Base-by-base conservation (phyloP, 495 filamentous ascomycete species). In the Aspergillus kassunensis region DNA sequence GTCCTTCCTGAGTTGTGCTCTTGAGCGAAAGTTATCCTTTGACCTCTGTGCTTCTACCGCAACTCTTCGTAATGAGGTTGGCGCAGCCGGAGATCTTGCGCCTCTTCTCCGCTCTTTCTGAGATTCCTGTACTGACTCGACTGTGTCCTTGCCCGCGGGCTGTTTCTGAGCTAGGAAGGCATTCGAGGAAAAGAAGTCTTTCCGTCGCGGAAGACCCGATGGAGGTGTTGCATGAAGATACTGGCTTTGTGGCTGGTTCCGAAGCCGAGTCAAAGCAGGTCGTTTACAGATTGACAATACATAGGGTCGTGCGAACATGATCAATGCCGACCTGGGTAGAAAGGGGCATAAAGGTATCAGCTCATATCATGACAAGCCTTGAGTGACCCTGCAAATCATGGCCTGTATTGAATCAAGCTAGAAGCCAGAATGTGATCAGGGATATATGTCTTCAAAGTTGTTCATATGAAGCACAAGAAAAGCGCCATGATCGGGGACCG, bases 1-100 rank as follows among this genome's bases (percentile, higher is more conserved):
- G 45, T 70, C 65, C 59, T 76, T 72, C 40, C 55, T 58, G 13
- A 74, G 63, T 47, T 69, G 64, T 35, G 65, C 59, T 21, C 68
- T 75, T 5, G 68, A 67, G 10, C 68, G 52, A 43, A 71, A 66
- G 7, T 66, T 69, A 64, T 81, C 76, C 51, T 70, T 77, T 8
- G 80, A 81, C 49, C 80, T 71, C 62, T 84, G 80, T 45, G 80
- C 80, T 53, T 82, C 80, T 2, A 80, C 78, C 11, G 80, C 80
- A 16, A 84, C 80, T 53, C 78, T 69, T 23, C 80, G 70, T 36
- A 84, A 53, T 9, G 80, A 84, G 7, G 75, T 80, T 13, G 77
- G 73, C 7, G 75, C 76, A 39, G 79, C 74, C 5, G 78, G 73
- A 9, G 66, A 65, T 52, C 80, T 68, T 13, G 60, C 54, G 25